These are phyloP conservation scores for Cadophora malorum DNA, from an alignment of 2,329 filamentous ascomycete species.

Conservation along the genomic window DNA sequence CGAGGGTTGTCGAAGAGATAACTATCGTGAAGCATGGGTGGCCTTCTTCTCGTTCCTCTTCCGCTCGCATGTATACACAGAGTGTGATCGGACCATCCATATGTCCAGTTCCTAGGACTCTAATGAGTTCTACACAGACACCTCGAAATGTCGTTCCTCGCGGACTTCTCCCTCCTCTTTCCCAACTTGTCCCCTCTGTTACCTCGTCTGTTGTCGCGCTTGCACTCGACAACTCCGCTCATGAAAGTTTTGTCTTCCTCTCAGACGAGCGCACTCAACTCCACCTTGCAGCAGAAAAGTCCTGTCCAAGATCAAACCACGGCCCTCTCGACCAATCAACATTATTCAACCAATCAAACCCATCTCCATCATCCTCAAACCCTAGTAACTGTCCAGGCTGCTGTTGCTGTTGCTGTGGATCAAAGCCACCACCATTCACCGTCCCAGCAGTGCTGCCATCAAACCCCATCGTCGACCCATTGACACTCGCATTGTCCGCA, in stretches of 20 bases:
- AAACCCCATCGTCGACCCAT: constrained; percentile 10
- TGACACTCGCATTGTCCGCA: constrained; percentile 2
- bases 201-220: background rate
- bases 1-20: too few species aligned
- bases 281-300: constrained; percentile 28
- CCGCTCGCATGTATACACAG: too few species aligned
- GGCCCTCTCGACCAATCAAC: constrained; percentile 43
- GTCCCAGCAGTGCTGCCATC: background rate
- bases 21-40: too few species aligned
- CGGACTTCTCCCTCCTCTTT: background rate
- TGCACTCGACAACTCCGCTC: background rate
- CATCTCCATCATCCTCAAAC: constrained; percentile 36
- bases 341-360: constrained; percentile 43
- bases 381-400: constrained; percentile 13
- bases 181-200: background rate
- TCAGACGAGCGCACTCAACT: constrained; percentile 13
- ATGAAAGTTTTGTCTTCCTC: background rate
- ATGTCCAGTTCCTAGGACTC: too few species aligned
- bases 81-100: too few species aligned
- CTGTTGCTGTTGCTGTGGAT: constrained; percentile 1
- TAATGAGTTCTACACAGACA: background rate
- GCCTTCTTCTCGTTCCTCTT: too few species aligned
- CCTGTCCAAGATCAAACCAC: constrained; percentile 41
- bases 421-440: constrained; percentile 25
- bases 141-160: background rate